Conservation (phyloP, 1,139 yeast genomes). For the Candida sp. region DNA sequence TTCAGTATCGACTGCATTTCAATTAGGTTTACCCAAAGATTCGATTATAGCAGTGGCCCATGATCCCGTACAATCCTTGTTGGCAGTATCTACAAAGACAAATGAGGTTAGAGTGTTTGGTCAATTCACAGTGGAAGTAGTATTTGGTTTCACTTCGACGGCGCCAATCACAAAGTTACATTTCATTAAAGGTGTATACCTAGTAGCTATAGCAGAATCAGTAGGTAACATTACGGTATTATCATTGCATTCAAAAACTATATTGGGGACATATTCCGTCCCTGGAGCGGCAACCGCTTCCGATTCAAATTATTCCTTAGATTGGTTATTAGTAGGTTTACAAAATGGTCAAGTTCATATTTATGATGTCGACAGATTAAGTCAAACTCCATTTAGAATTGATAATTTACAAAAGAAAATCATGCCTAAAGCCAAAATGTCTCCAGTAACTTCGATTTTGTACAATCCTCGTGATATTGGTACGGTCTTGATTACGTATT, state of each 20-base stretch:
- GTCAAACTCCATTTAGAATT: constrained; percentile 60
- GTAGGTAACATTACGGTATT: constrained; percentile 55
- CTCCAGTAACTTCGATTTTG: constrained; percentile 63
- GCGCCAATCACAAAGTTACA: constrained; percentile 53
- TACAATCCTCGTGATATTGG: constrained; percentile 94
- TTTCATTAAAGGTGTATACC: constrained; percentile 77
- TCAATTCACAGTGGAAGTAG: constrained; percentile 76
- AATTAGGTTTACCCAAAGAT: constrained; percentile 35
- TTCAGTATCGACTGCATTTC: constrained; percentile 30
- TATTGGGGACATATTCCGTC: constrained; percentile 52
- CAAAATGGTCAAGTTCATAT: constrained; percentile 70
- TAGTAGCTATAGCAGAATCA: constrained; percentile 60
- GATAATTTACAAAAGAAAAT: constrained; percentile 67
- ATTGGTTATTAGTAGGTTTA: constrained; percentile 81
- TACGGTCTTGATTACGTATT: constrained; percentile 67
- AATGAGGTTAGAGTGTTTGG: constrained; percentile 82
- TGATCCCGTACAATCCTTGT: constrained; percentile 84
- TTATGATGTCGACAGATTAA: constrained; percentile 83
- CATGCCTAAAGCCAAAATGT: constrained; percentile 46
- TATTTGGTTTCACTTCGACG: constrained; percentile 50
- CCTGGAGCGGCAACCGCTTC: constrained; percentile 67
- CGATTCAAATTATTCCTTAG: constrained; percentile 81
- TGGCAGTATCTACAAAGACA: constrained; percentile 73
- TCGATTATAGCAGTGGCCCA: constrained; percentile 63
- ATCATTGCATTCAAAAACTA: constrained; percentile 61